A percentile compares a stretch with the other conserved stretches of the same genome.
Conservation (phyloP, 257 asterid species). For the Solanum pennellii region DNA sequence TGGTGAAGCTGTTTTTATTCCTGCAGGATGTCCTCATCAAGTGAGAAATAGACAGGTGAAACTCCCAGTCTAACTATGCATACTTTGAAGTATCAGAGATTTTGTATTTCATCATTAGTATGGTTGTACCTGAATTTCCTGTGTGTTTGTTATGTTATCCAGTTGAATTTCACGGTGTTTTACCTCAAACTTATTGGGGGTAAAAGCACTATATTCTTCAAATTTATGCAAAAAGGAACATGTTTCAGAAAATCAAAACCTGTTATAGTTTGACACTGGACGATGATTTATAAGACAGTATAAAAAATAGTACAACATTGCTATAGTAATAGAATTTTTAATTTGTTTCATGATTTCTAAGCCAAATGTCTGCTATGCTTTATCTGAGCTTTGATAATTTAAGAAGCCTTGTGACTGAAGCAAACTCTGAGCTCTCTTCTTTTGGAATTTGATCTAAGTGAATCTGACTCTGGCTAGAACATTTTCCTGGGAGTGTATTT, state of each 20-base stretch:
- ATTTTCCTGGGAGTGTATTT: background rate
- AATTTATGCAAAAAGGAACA: background rate
- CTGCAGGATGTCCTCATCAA: conserved; percentile 42
- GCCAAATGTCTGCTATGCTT: background rate
- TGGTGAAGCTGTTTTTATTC: conserved; percentile 38
- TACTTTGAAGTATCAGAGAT: background rate
- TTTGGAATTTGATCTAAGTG: background rate
- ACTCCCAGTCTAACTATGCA: background rate
- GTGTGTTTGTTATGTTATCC: background rate
- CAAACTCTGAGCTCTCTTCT: background rate
- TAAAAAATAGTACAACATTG: background rate
- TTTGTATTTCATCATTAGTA: background rate
- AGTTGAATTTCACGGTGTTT: background rate
- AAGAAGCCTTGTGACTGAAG: background rate
- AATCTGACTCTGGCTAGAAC: background rate
- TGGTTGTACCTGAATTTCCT: background rate
- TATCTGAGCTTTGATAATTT: background rate
- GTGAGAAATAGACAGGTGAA: conserved; percentile 39
- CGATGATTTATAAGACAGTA: background rate
- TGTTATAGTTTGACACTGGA: background rate
- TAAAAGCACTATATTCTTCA: background rate
- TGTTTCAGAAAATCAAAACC: background rate
- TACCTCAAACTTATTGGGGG: background rate
- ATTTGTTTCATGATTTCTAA: background rate
- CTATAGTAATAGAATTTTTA: background rate